A percentile compares a stretch with the other conserved stretches of the same genome.
These are phyloP conservation scores for Lantana camara DNA, from an alignment of 257 asterid genomes.

Conservation along the genomic window DNA sequence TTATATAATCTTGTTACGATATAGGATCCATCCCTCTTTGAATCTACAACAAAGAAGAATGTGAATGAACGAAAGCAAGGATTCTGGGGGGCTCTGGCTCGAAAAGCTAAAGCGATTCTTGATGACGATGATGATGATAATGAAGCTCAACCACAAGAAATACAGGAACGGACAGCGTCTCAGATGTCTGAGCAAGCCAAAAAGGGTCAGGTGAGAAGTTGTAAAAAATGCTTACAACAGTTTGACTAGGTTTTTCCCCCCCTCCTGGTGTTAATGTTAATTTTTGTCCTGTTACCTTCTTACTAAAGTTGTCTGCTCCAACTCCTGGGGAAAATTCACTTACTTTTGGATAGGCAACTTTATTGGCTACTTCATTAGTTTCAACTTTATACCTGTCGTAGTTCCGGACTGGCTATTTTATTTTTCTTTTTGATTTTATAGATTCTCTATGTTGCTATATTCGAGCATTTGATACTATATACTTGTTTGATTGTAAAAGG, in stretches of 20 bases:
- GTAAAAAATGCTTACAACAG: conserved; percentile 16
- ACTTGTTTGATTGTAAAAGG: background rate
- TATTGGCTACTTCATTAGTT: conserved; percentile 1
- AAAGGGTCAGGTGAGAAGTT: conserved; percentile 42
- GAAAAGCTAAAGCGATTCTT: conserved; percentile 66
- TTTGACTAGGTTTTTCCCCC: conserved; percentile 13
- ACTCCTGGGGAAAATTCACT: background rate
- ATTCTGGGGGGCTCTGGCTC: conserved; percentile 68
- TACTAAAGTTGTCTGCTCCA: too few relatives aligned
- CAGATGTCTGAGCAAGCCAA: conserved; percentile 42
- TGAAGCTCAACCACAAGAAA: conserved; percentile 38
- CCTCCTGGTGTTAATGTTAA: too few relatives aligned
- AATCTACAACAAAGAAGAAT: conserved; percentile 46
- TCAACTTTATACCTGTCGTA: background rate
- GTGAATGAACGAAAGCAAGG: conserved; percentile 61
- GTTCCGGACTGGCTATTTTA: background rate
- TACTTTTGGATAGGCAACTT: background rate
- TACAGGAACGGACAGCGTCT: conserved; percentile 29
- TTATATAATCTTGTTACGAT: conserved; percentile 16
- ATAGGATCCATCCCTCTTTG: conserved; percentile 48
- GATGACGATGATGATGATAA: conserved; percentile 63
- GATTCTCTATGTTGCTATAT: background rate
- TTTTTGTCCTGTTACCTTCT: too few relatives aligned
- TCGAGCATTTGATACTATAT: conserved; percentile 2
- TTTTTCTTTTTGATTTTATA: background rate